These are phyloP conservation scores for Leccinum pachyderme DNA, from an alignment of 1,284 basidiomycete species.

Conservation along the genomic window DNA sequence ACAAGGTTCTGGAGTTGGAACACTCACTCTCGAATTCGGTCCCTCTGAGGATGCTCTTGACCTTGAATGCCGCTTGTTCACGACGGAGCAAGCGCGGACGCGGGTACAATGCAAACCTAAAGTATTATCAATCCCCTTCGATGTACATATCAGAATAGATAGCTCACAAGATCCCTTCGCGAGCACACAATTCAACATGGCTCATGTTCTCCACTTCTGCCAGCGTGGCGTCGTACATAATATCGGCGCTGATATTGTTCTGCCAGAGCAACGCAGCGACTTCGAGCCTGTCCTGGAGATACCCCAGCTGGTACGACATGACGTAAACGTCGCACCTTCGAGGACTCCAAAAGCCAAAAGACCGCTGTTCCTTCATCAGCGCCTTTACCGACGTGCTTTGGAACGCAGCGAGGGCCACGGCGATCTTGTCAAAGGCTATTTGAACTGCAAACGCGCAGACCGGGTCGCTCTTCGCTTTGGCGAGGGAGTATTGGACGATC, in stretches of 20 bases:
- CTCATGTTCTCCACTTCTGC: conserved; percentile 60
- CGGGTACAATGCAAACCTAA: conserved; percentile 68
- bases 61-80: conserved; percentile 70
- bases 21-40: conserved; percentile 67
- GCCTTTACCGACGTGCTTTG: conserved; percentile 69
- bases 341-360: conserved; percentile 86
- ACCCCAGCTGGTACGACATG: conserved; percentile 74
- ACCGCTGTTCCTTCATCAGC: conserved; percentile 73
- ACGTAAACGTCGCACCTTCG: conserved; percentile 84
- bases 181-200: conserved; percentile 61
- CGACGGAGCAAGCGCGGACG: conserved; percentile 55
- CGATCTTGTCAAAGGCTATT: conserved; percentile 79
- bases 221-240: conserved; percentile 80
- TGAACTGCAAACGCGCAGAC: conserved; percentile 74
- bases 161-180: conserved; percentile 76
- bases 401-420: conserved; percentile 65
- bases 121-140: background rate
- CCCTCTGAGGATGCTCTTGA: conserved; percentile 76
- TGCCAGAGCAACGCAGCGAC: conserved; percentile 78
- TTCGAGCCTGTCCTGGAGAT: conserved; percentile 75
- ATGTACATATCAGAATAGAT: background rate
- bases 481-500: conserved; percentile 60
- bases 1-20: background rate
- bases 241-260: conserved; percentile 79
- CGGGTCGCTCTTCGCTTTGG: conserved; percentile 50